Percentiles rank a stretch among this genome's conserved stretches.
Evolutionary conservation across 1,139 yeast genomes (phyloP).

Genomic region (Arxiozyma telluris): DNA sequence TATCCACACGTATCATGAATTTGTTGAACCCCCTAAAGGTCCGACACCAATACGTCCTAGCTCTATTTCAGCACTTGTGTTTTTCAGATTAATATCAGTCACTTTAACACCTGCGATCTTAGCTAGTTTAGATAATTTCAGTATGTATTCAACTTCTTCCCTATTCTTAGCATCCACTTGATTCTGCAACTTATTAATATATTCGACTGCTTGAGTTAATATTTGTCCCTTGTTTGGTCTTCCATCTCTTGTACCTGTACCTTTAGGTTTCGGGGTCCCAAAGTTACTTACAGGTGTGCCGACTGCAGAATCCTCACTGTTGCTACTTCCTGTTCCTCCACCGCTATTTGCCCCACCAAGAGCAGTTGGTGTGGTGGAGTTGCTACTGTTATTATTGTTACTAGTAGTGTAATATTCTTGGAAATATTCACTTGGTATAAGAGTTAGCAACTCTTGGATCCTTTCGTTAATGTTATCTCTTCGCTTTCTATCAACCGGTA

Average conservation of each 20-base stretch:
- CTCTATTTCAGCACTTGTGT: conserved; percentile 75
- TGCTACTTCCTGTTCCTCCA: not conserved
- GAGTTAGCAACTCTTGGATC: conserved; percentile 66
- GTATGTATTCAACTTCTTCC: conserved; percentile 64
- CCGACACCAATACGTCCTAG: conserved; percentile 77
- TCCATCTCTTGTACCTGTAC: conserved; percentile 53
- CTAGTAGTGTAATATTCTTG: conserved; percentile 20
- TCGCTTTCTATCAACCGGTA: conserved; percentile 38
- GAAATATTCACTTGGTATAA: conserved; percentile 61
- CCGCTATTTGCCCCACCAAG: not conserved
- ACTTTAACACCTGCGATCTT: conserved; percentile 24
- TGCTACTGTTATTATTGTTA: not conserved
- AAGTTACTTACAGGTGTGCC: conserved; percentile 62
- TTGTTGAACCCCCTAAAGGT: conserved; percentile 35
- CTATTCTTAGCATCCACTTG: conserved; percentile 71
- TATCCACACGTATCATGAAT: not conserved
- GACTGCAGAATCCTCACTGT: conserved; percentile 31
- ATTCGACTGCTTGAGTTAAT: conserved; percentile 74
- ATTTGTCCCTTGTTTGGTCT: conserved; percentile 92
- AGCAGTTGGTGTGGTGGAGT: conserved; percentile 1
- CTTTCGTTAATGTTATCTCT: conserved; percentile 85
- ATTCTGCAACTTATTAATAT: conserved; percentile 63
- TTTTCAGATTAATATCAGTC: conserved; percentile 41
- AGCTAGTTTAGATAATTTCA: conserved; percentile 47
- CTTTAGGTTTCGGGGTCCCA: conserved; percentile 46